phyloP scores from a whole-genome alignment of 2,329 filamentous ascomycete species.

The Xylaria sp. region DNA sequence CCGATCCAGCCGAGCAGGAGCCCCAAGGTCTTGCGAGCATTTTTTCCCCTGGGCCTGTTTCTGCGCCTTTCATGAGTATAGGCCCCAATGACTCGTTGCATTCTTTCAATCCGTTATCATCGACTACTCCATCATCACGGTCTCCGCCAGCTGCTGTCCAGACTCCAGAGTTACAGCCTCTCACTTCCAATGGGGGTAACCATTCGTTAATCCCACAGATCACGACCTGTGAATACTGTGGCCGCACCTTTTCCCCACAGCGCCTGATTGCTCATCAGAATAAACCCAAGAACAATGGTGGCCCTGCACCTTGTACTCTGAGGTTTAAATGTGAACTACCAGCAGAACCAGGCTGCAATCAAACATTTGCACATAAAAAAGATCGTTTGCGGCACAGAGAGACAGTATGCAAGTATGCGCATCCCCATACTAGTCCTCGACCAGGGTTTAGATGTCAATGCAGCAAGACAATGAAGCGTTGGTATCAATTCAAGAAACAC shows the following conservation, averaged over 20 bases:
- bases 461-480: background rate
- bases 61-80: background rate
- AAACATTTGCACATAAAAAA: conserved; percentile 1
- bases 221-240: background rate
- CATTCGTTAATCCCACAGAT: background rate
- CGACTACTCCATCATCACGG: background rate
- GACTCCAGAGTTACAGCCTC: background rate
- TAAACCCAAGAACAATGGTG: background rate
- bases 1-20: background rate
- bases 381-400: conserved; percentile 1
- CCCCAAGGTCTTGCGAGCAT: background rate
- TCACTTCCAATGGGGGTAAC: background rate
- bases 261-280: background rate
- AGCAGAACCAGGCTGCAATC: background rate
- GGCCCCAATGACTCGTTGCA: background rate
- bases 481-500: background rate
- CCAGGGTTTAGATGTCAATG: background rate
- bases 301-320: background rate
- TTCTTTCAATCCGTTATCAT: background rate
- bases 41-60: background rate
- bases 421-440: background rate
- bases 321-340: background rate
- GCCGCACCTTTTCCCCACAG: background rate
- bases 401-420: background rate
- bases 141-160: background rate